Evolutionary conservation across 139 green algal species (phyloP), one percentile per base, ranked within the genome.

Genomic region (Auxenochlorella pyrenoidosa): DNA sequence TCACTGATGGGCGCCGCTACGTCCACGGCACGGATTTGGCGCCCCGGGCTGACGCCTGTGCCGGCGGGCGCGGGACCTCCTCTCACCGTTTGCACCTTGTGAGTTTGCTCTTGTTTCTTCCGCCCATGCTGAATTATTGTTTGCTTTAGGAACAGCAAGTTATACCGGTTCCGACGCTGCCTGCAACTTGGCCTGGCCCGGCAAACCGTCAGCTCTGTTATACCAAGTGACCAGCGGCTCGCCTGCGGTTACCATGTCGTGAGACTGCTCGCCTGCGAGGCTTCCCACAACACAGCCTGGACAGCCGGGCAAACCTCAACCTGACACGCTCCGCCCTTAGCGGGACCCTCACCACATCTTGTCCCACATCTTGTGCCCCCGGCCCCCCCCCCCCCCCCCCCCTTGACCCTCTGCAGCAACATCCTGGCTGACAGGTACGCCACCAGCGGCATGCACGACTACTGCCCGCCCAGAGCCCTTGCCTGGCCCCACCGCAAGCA

Each of bases 351-450:
- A n/a, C n/a, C n/a, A n/a, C n/a, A n/a, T n/a, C n/a, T n/a, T n/a
- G n/a, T 32, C 63, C 24, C 30, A 71, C 26, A 18, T 36, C 28
- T 15, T 71, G 5, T 71, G 4, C 24, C 28, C 63, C 63, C 32
- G 13, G 30, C 32, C 63, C 63, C 22, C 5, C 26, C 63, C 34
- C 26, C 63, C 63, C 63, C 1, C 2, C 63, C 63, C 63, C 32
- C 63, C n/a, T n/a, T n/a, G n/a, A 30, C 26, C 32, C 63, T 34
- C 63, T 30, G 44, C 43, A 82, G 78, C 70, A 95, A 95, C 83
- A 91, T 95, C 28, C 65, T 95, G 47, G 92, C 92, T 0, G 54
- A 94, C 34, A 91, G 89, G 21, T 93, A 93, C 44, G 83, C 87
- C 2, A 85, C 32, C 38, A 76, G 75, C 83, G 89, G 82, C 5